Conservation (phyloP, 2,329 filamentous ascomycete species). For the Talaromyces sp. region DNA sequence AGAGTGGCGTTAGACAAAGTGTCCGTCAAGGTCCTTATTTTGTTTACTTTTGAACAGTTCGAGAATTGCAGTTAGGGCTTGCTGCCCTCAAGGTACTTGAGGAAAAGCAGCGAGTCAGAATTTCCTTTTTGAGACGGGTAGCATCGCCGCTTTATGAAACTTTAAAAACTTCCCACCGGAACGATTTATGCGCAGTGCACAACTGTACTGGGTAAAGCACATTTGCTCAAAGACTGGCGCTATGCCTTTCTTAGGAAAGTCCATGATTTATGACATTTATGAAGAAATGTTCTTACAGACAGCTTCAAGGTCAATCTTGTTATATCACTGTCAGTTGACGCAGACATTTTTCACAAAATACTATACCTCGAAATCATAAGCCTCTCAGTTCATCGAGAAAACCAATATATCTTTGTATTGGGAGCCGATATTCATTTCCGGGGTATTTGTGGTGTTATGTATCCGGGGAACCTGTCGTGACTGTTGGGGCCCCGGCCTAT, state of each 20-base stretch:
- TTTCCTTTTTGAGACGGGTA: not conserved
- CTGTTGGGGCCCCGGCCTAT: not conserved
- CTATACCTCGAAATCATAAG: not conserved
- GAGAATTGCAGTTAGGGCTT: not conserved
- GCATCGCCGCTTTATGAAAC: not conserved
- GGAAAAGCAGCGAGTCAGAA: not conserved
- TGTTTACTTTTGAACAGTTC: not conserved
- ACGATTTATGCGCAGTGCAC: not conserved
- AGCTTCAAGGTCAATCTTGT: not conserved
- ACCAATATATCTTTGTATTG: not conserved
- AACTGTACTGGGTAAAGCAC: not conserved
- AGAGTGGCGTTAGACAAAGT: not conserved
- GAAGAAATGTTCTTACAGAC: not conserved
- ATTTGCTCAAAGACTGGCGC: not conserved
- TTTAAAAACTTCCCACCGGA: not conserved
- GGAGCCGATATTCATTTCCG: not conserved
- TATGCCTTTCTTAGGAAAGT: not conserved
- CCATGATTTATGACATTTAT: not conserved
- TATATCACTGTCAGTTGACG: not conserved
- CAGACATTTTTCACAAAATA: not conserved
- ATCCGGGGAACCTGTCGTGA: not conserved
- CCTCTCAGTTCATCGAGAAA: not conserved
- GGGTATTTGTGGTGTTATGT: not conserved
- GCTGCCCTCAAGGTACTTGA: not conserved
- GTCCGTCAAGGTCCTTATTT: slow-evolving; percentile 4